phyloP scores from a whole-genome alignment of 257 asterid species.

The Parsonsia alboflavescens region DNA sequence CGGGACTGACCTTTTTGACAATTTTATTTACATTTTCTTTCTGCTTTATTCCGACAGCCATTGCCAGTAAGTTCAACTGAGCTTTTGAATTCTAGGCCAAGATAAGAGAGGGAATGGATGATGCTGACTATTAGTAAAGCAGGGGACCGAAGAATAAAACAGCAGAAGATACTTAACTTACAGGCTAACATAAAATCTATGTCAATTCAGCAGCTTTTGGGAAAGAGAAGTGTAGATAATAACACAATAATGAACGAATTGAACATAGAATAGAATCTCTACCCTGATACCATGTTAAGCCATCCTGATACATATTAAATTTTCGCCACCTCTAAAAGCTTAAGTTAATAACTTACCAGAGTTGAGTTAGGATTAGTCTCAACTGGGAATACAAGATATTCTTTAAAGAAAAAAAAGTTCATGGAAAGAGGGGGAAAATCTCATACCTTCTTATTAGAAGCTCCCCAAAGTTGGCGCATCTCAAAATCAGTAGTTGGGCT shows the following conservation, averaged over 20 bases:
- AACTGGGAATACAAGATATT: too few species aligned
- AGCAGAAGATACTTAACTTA: background rate
- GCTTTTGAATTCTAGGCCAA: conserved; percentile 35
- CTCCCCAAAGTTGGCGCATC: conserved; percentile 57
- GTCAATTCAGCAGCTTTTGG: background rate
- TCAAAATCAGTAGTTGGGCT: conserved; percentile 51
- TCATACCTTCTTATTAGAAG: conserved; percentile 40
- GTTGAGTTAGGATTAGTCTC: too few species aligned
- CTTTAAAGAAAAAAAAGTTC: too few species aligned
- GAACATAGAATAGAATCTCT: too few species aligned
- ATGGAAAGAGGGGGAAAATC: too few species aligned
- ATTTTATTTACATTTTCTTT: conserved; percentile 54
- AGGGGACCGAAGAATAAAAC: background rate
- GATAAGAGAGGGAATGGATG: conserved; percentile 36
- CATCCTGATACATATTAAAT: too few species aligned
- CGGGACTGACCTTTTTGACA: conserved; percentile 46
- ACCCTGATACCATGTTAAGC: too few species aligned
- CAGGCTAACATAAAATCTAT: background rate
- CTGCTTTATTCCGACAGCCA: conserved; percentile 77
- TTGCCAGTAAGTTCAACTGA: conserved; percentile 57
- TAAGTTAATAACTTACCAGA: too few species aligned
- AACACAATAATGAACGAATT: too few species aligned
- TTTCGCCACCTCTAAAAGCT: too few species aligned
- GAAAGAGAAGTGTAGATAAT: background rate
- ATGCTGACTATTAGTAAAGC: conserved; percentile 12